phyloP scores from a whole-genome alignment of 2,329 filamentous ascomycete genomes.

The Colletotrichum navitas region DNA sequence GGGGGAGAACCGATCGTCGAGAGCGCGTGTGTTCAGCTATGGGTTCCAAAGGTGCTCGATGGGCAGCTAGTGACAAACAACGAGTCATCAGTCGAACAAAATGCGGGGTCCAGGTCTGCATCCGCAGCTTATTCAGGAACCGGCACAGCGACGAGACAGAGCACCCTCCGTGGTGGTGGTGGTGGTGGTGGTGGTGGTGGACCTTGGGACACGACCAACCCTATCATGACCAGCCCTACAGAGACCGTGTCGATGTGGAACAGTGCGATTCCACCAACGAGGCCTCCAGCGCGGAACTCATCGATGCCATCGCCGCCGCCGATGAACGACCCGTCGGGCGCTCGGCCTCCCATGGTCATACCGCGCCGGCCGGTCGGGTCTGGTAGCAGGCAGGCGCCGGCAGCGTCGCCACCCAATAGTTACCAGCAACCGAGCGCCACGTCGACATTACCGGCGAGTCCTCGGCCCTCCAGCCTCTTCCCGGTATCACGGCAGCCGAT shows the following conservation, averaged over 20 bases:
- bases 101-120: constrained; percentile 1
- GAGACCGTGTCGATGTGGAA: constrained; percentile 33
- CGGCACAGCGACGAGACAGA: constrained; percentile 23
- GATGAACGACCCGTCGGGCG: background rate
- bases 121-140: background rate
- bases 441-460: constrained; percentile 12
- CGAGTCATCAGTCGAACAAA: constrained; percentile 22
- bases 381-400: constrained; percentile 10
- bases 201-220: constrained; percentile 5
- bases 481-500: constrained; percentile 17
- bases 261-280: background rate
- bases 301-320: background rate
- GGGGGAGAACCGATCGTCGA: constrained; percentile 44
- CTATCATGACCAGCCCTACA: constrained; percentile 21
- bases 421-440: background rate
- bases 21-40: constrained; percentile 50
- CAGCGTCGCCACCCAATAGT: constrained; percentile 3
- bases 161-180: constrained; percentile 17
- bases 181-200: background rate
- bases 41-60: constrained; percentile 48
- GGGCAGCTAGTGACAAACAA: constrained; percentile 47
- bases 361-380: constrained; percentile 37
- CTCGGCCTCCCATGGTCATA: constrained; percentile 33
- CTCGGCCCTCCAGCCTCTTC: constrained; percentile 17
- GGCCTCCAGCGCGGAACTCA: constrained; percentile 44